Evolutionary conservation across 257 asterid species (phyloP), one percentile per base, ranked within the genome.

Genomic region (Plantago major): DNA sequence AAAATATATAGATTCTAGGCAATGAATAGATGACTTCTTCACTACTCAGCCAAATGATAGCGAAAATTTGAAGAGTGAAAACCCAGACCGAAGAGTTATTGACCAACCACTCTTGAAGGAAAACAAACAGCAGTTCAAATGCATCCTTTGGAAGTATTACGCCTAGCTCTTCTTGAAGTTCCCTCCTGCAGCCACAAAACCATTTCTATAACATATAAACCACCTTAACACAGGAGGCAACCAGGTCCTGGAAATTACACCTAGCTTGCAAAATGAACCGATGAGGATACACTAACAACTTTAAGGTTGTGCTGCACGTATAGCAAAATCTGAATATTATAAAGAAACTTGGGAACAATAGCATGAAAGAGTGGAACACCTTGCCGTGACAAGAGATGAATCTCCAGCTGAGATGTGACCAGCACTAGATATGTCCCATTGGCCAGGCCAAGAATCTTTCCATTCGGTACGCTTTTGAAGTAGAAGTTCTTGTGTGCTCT

Each of bases 341-440:
- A 46, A 18, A 18, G 22, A 13, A 11, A 10, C 11, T 17, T 10
- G 2, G 22, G 9, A 12, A 53, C 13, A 6, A 53, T 0, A 0
- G 0, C 7, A 53, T 0, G 14, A 10, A 3, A 10, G 42, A 46
- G 60, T 52, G 28, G 54, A 28, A 40, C 78, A 81, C 97, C 88
- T 86, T 30, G 97, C 99, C 17, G 97, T 75, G 63, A 80, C 74
- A 42, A 92, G 95, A 64, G 97, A 84, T n/a, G 95, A 82, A 78
- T 92, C 99, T 37, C 99, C 95, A 28, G 99, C 94, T 16, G 99
- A 84, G 62, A 89, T 84, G 73, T 92, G 99, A 63, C 99, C 99
- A 57, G 97, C 99, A 73, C 99, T 89, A 73, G 97, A 92, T 62
- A 84, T 79, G 77, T 92, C 99, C 99, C 99, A 92, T 66, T 65